These are phyloP conservation scores for Tolypocladium album DNA, from an alignment of 2,329 filamentous ascomycete species.

Conservation along the genomic window DNA sequence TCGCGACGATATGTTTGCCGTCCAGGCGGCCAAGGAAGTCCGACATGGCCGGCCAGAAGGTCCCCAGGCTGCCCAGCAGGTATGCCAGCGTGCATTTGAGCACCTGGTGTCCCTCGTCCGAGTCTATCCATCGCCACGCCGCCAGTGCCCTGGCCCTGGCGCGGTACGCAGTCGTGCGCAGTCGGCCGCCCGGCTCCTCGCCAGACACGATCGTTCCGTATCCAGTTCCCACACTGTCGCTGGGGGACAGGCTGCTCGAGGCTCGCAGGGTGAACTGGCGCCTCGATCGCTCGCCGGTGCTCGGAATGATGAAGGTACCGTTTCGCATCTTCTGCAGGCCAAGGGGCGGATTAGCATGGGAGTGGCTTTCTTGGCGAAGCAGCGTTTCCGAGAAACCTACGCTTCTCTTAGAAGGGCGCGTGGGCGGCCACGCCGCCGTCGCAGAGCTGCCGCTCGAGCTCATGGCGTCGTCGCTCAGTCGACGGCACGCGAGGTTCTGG, in stretches of 20 bases:
- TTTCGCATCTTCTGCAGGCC: conserved; percentile 58
- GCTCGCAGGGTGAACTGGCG: conserved; percentile 68
- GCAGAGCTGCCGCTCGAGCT: conserved; percentile 21
- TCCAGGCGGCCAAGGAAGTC: conserved; percentile 70
- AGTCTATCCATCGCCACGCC: conserved; percentile 51
- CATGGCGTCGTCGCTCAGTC: conserved; percentile 23
- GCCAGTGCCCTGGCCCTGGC: conserved; percentile 22
- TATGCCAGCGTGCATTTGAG: conserved; percentile 90
- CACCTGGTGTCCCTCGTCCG: conserved; percentile 66
- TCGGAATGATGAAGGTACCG: conserved; percentile 77
- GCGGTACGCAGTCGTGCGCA: conserved; percentile 4
- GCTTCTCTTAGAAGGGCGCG: conserved; percentile 33
- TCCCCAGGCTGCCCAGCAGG: conserved; percentile 73
- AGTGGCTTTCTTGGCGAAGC: background rate
- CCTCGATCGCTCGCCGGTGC: conserved; percentile 74
- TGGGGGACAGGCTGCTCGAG: conserved; percentile 18
- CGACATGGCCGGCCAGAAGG: conserved; percentile 66
- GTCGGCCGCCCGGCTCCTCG: conserved; percentile 6
- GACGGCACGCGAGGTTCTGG: conserved; percentile 1
- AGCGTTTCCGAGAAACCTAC: conserved; percentile 19
- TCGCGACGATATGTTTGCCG: conserved; percentile 89
- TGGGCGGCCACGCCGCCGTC: conserved; percentile 28
- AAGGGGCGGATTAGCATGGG: background rate
- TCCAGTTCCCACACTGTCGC: conserved; percentile 10
- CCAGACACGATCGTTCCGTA: conserved; percentile 8